Conservation (phyloP, 176 grass and related monocot genomes). For the Lolium multiflorum region DNA sequence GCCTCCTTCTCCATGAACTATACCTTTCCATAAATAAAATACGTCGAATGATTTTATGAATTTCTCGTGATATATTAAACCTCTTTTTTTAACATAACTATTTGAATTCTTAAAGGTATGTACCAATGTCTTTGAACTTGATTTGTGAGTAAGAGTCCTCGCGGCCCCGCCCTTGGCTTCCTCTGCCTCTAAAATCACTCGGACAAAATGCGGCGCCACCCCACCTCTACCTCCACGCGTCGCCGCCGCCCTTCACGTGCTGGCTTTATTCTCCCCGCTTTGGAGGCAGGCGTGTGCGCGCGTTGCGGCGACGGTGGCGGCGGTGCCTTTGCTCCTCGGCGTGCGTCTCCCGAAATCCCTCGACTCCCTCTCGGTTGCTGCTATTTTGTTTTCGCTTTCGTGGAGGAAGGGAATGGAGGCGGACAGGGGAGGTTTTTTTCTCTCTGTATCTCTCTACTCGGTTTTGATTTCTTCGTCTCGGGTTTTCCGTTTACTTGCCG, state of each 20-base stretch:
- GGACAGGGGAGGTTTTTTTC: background rate
- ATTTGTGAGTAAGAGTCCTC: no score
- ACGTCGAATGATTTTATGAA: no score
- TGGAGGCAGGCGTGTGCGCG: background rate
- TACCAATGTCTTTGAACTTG: no score
- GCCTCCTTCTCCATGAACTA: no score
- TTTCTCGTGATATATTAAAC: no score
- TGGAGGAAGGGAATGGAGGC: background rate
- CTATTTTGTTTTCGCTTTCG: conserved; percentile 19
- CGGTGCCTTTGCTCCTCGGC: background rate
- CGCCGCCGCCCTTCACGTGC: background rate
- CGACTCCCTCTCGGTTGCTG: background rate
- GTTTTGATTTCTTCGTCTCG: conserved; percentile 6
- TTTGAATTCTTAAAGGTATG: no score
- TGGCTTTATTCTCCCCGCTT: background rate
- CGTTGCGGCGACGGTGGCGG: background rate
- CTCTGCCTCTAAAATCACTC: no score
- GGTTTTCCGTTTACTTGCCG: conserved; percentile 15
- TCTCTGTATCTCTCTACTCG: background rate
- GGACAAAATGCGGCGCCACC: background rate
- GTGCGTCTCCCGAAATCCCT: background rate
- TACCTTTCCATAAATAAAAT: no score
- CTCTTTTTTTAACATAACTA: no score
- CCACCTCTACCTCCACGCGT: background rate
- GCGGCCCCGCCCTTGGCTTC: no score